phyloP scores from a whole-genome alignment of 2,329 filamentous ascomycete genomes.

The Didymella sp. region DNA sequence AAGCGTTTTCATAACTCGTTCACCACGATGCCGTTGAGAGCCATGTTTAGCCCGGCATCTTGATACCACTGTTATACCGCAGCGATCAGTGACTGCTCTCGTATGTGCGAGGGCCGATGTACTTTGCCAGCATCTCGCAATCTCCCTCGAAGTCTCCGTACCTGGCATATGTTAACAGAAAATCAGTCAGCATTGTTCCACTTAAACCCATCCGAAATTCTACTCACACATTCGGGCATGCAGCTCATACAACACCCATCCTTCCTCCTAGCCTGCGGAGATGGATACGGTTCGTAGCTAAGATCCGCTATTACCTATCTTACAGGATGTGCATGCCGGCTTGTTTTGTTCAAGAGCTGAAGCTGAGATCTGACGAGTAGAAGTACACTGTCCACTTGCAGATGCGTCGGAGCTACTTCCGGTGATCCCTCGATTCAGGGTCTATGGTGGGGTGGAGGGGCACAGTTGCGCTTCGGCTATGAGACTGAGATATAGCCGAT shows the following conservation, averaged over 20 bases:
- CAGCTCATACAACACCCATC: not conserved
- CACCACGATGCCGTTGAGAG: not conserved
- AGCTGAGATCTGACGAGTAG: not conserved
- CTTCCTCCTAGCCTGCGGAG: not conserved
- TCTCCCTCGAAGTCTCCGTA: not conserved
- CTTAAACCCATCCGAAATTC: too few relatives aligned
- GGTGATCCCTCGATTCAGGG: not conserved
- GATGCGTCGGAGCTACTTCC: slow-evolving; percentile 4
- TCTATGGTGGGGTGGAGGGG: slow-evolving; percentile 6
- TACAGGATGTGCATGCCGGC: not conserved
- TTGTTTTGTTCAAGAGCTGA: not conserved
- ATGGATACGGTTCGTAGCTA: not conserved
- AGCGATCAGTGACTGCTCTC: not conserved
- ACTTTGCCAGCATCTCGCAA: not conserved
- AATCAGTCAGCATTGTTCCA: too few relatives aligned
- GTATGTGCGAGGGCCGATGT: not conserved
- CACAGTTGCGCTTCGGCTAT: not conserved
- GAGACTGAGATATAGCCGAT: slow-evolving; percentile 1
- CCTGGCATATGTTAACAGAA: not conserved
- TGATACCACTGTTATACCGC: not conserved
- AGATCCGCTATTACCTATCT: not conserved
- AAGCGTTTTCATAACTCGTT: not conserved
- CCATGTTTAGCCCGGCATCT: not conserved
- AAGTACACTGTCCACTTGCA: not conserved
- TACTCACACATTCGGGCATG: not conserved